These are phyloP conservation scores for Typha latifolia DNA, from an alignment of 176 grass and related monocot genomes.

Conservation along the genomic window DNA sequence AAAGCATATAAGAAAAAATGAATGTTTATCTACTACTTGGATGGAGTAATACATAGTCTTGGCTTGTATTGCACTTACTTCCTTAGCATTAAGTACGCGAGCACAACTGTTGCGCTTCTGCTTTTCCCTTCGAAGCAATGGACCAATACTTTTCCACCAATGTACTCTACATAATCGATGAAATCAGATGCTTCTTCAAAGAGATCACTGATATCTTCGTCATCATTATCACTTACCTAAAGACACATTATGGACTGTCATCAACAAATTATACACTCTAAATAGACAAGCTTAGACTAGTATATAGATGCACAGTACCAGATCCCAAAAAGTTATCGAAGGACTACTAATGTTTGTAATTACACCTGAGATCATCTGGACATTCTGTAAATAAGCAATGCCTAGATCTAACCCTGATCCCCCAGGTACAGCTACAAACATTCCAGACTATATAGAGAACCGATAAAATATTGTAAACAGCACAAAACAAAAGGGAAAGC, in stretches of 20 bases:
- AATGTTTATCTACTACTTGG: too few relatives aligned
- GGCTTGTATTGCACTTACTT: constrained; percentile 38
- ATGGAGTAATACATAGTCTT: not conserved
- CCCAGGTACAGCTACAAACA: too few relatives aligned
- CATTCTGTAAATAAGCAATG: not conserved
- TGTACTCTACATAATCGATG: constrained; percentile 55
- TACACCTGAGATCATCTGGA: not conserved
- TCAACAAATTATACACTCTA: not conserved
- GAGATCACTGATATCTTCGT: constrained; percentile 68
- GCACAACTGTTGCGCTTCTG: constrained; percentile 74
- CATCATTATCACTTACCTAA: constrained; percentile 75
- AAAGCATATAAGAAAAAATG: not conserved
- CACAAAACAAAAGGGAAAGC: too few relatives aligned
- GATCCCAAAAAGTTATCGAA: not conserved
- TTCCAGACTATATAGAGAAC: too few relatives aligned
- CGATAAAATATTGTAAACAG: too few relatives aligned
- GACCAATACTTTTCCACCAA: constrained; percentile 73
- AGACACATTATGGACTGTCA: constrained; percentile 6
- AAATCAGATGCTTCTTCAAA: constrained; percentile 93
- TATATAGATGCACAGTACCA: not conserved
- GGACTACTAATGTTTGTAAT: not conserved
- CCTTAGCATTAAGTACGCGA: constrained; percentile 80
- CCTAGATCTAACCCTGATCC: not conserved
- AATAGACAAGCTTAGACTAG: not conserved
- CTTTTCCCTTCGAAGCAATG: constrained; percentile 98